Base-by-base conservation (phyloP, 2,329 filamentous ascomycete species). In the Exserohilum turcica region DNA sequence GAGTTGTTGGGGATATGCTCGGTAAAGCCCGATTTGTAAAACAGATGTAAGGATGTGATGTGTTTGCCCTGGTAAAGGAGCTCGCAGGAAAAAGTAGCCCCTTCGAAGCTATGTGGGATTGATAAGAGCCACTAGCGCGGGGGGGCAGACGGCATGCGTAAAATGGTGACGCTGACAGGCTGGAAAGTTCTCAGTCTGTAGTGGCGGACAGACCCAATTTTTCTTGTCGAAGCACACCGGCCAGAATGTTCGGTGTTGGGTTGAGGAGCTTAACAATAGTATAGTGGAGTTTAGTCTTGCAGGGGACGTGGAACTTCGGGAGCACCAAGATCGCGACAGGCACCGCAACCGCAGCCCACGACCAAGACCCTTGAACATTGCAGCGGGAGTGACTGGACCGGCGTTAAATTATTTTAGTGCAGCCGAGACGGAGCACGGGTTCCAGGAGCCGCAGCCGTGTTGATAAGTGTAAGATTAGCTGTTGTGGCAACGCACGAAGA, bases 231-330 rank as follows among this genome's bases (percentile, higher is more conserved):
- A 48, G 49, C 44, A 48, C 54, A 54, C 43, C 51, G 68, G 66
- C 69, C 65, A 73, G 69, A 73, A 68, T 54, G 57, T 65, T 72
- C 68, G 67, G 55, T 59, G 39, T 55, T 47, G 45, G 58, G 54
- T 63, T 61, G 61, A 60, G 64, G 60, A 63, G 63, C 61, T 59
- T 52, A 50, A 64, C 60, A 67, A 64, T 66, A 57, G 47, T 33
- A 39, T 36, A 52, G 66, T 67, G 67, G 61, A 66, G n/a, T 52
- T 56, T 45, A 43, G 43, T 35, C 46, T 57, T 60, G 56, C 57
- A 64, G 48, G 58, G 63, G 57, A 62, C 48, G 59, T 55, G 46
- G 52, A 49, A 54, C 47, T 54, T 49, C 51, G 56, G 58, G 57
- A 64, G 60, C 58, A 55, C 55, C 57, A 64, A 61, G 60, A 46